Base-by-base conservation (phyloP, 495 filamentous ascomycete genomes). In the Podospora sp. region DNA sequence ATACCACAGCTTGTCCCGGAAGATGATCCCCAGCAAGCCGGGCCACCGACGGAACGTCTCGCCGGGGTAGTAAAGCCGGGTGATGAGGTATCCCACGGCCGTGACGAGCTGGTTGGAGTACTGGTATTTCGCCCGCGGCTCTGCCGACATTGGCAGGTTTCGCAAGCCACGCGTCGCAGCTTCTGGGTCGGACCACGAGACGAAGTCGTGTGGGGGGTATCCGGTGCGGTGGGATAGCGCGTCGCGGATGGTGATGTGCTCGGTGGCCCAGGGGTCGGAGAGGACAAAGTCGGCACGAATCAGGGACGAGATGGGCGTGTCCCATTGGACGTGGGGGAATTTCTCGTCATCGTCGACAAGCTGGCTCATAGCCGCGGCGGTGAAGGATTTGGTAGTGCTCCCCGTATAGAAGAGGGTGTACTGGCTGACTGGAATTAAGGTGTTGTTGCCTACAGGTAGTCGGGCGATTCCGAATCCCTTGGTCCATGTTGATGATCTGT, bases 211-310 rank as follows among this genome's bases (percentile, higher is more conserved):
- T 8, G 75, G 65, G 11, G 82, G 76, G 40, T 80, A 71, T 0
- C 77, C 82, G 24, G 77, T 76, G 58, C 79, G 79, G 67, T 83
- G 80, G 33, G 78, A 81, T 21, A 82, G 73, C 6, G 77, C 73
- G 65, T 83, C 82, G 63, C 82, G 78, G 65, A 84, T 72, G 20
- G 81, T 84, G 27, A 77, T 68, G 67, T 82, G 78, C 26, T 61
- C 60, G 4, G 84, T 86, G 0, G 73, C 70, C 59, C 77, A 79
- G 12, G 75, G 74, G 53, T 85, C 77, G 1, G 72, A 65, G 0
- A 87, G 71, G n/a, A 82, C 77, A 53, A 87, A 87, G 60, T 85
- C 83, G 7, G 83, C 82, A 6, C 72, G 79, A 24, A 87, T 80
- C 8, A 86, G 57, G 2, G 74, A 68, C 6, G 73, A 68, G 5